Conservation (phyloP, 352 stramenopile genomes). For the Phytophthora hybrid region DNA sequence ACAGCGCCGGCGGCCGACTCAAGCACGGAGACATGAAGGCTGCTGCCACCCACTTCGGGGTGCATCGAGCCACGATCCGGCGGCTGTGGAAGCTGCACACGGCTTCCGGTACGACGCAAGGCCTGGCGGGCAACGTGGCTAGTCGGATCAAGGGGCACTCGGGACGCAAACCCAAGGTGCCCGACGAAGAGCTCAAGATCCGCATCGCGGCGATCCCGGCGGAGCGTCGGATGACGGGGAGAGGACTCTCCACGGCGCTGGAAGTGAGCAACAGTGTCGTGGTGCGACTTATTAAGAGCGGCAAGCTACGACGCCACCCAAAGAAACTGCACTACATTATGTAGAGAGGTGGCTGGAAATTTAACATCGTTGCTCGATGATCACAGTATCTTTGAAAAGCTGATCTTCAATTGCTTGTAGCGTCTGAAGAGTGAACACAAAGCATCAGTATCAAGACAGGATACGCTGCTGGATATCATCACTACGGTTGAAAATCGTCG, state of each 20-base stretch:
- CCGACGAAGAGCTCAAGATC: constrained; percentile 44
- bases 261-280: constrained; percentile 48
- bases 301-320: constrained; percentile 45
- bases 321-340: constrained; percentile 54
- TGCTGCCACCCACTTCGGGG: constrained; percentile 42
- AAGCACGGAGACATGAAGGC: constrained; percentile 50
- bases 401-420: no score
- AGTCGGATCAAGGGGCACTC: constrained; percentile 47
- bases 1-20: constrained; percentile 42
- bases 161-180: constrained; percentile 45
- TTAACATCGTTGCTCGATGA: no score
- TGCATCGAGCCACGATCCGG: constrained; percentile 44
- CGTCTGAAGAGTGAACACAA: no score
- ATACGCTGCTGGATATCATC: no score
- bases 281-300: constrained; percentile 43
- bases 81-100: constrained; percentile 45
- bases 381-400: no score
- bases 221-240: constrained; percentile 45
- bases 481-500: no score
- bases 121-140: constrained; percentile 36
- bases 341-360: constrained; percentile 17
- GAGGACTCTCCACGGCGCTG: constrained; percentile 39
- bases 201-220: constrained; percentile 38
- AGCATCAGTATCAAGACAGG: no score
- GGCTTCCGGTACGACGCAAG: constrained; percentile 24